Base-by-base conservation (phyloP, 2,329 filamentous ascomycete species). In the Sordariomycetes sp. region DNA sequence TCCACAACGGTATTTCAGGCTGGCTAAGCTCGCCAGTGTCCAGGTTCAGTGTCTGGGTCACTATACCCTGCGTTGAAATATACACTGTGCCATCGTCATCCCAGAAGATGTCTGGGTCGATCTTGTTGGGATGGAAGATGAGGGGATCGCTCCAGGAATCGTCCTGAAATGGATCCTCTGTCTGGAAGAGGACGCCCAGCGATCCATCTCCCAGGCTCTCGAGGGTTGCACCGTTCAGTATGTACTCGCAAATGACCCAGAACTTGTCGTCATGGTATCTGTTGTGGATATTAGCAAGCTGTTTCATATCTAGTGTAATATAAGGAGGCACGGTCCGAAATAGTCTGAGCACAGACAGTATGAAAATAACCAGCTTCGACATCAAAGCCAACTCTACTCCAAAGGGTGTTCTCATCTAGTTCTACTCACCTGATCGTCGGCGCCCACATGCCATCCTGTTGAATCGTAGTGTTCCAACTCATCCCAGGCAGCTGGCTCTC, bases 391-490 rank as follows among this genome's bases (percentile, higher is more conserved):
- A n/a, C n/a, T n/a, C n/a, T n/a, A n/a, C n/a, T n/a, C n/a, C n/a
- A n/a, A n/a, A n/a, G n/a, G n/a, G n/a, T n/a, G n/a, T n/a, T n/a
- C n/a, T n/a, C n/a, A n/a, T n/a, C n/a, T n/a, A n/a, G n/a, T n/a
- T n/a, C n/a, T n/a, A n/a, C n/a, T n/a, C n/a, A 61, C 6, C 62
- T 47, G 0, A 70, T 41, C 0, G 65, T 67, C 0, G 66, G 57
- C 0, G 69, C 69, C 57, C 66, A 73, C 14, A 66, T 61, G 2
- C 63, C 61, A 21, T 41, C 37, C 32, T 43, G 39, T 37, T 43
- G 41, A 28, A 21, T 30, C 17, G 23, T 28, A 9, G 37, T 39
- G 14, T 36, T 35, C 37, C 37, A 39, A 5, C 28, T 33, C 33
- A 55, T 37, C 4, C 53, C 51, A 0, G 61, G 60, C 3, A 69